Conservation (phyloP, 257 asterid species). For the Eucommia ulmoides region DNA sequence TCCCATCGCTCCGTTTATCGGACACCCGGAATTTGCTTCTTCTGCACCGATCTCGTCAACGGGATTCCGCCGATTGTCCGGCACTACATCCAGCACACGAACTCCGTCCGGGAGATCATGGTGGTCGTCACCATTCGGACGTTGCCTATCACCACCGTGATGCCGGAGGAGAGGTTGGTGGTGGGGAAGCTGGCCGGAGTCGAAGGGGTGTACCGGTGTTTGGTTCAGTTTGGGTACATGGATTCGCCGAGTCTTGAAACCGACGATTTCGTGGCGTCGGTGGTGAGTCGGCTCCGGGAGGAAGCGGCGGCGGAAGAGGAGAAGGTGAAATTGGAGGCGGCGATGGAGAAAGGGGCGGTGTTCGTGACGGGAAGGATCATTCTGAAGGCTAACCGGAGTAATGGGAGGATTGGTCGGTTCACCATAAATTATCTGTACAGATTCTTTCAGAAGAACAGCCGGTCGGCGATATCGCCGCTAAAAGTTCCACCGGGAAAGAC, state of each 20-base stretch:
- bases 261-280: no score
- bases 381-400: no score
- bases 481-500: no score
- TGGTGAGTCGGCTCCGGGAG: no score
- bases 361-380: no score
- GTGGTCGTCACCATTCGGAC: constrained; percentile 46
- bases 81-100: constrained; percentile 40
- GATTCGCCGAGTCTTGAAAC: constrained; percentile 28
- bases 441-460: no score
- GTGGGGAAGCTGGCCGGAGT: constrained; percentile 29
- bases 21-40: constrained; percentile 39
- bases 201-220: constrained; percentile 35
- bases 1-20: constrained; percentile 11
- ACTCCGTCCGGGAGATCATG: constrained; percentile 34
- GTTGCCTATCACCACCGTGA: constrained; percentile 36
- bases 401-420: no score
- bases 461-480: no score
- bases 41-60: constrained; percentile 49
- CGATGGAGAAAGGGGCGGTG: no score
- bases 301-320: no score
- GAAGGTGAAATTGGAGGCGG: no score
- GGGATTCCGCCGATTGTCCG: constrained; percentile 60
- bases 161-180: constrained; percentile 34
- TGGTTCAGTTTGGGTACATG: constrained; percentile 46
- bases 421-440: no score